phyloP scores from a whole-genome alignment of 2,329 filamentous ascomycete genomes.

The Parastagonospora avenae region DNA sequence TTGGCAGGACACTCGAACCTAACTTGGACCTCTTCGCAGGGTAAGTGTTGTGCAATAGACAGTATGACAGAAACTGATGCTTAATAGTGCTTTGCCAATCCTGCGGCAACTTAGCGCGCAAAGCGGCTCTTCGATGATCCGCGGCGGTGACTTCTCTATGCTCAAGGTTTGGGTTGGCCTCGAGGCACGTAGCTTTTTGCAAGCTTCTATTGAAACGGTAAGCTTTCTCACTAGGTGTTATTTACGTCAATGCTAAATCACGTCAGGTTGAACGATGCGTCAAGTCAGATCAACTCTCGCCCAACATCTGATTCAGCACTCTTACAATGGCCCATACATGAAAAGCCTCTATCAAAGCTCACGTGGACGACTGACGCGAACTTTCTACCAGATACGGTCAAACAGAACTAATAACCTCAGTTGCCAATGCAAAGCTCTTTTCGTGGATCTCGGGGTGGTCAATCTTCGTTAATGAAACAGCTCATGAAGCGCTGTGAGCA shows the following conservation, averaged over 20 bases:
- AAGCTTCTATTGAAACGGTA: slow-evolving; percentile 87
- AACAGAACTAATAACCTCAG: no score
- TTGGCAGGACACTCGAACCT: slow-evolving; percentile 85
- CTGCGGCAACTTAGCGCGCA: slow-evolving; percentile 84
- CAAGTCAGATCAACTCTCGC: slow-evolving; percentile 85
- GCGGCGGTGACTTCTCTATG: slow-evolving; percentile 65
- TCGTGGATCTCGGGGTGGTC: no score
- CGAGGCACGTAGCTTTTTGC: slow-evolving; percentile 85
- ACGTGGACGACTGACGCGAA: no score
- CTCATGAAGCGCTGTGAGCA: no score
- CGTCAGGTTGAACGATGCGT: slow-evolving; percentile 81
- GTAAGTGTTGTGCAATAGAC: slow-evolving; percentile 47
- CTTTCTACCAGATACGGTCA: no score
- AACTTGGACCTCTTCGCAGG: slow-evolving; percentile 83
- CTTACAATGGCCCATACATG: no score
- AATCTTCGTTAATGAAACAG: no score
- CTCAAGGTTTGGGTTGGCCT: slow-evolving; percentile 89
- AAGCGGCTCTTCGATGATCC: slow-evolving; percentile 63
- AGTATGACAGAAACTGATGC: slow-evolving; percentile 12
- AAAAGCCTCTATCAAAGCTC: no score
- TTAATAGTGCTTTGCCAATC: slow-evolving; percentile 79
- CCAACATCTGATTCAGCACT: slow-evolving; percentile 68
- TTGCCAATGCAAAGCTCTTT: no score
- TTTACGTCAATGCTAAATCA: slow-evolving; percentile 3
- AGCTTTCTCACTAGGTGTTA: slow-evolving; percentile 36